Base-by-base conservation (phyloP, 495 filamentous ascomycete genomes). In the Paragyromitra xinjiangensis region DNA sequence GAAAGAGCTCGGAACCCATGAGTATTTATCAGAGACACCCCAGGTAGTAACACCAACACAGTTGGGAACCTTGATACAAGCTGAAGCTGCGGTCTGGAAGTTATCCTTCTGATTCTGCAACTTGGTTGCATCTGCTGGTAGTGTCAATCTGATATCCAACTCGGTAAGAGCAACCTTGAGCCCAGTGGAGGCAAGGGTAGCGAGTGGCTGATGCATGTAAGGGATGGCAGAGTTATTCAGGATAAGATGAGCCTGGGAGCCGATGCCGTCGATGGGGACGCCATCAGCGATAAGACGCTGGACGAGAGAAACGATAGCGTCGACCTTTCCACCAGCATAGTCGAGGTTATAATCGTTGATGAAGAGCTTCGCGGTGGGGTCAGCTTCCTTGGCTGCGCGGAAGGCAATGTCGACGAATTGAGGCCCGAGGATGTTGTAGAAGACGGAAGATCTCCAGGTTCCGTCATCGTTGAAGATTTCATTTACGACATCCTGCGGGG, bases 41-140 rank as follows among this genome's bases (percentile, higher is more conserved):
- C 91, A 93, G 37, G 91, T 90, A 8, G 91, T 93, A 76, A 93
- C 87, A 70, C 91, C 91, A n/a, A 92, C 87, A 80, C 91, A 93
- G 82, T 89, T 90, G 3, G 86, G 78, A 81, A 88, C 86, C 65
- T 86, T 84, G 51, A 92, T 81, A 79, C 91, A 93, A 39, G 90
- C 90, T 22, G 90, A 88, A 74, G 88, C 86, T 26, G 89, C 86
- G 40, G 87, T 84, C 40, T 87, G 84, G 78, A 90, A 93, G 83
- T 92, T 92, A 89, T 64, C 91, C 85, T 80, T 92, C 90, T 45
- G 91, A 90, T 61, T 91, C 84, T 39, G 89, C 88, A 39, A 88
- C 85, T 82, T 93, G 88, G 68, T 82, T 78, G 59, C 88, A 86
- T 66, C 85, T 85, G 5, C 86, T 0, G 83, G 78, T 48, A 74